phyloP scores from a whole-genome alignment of 208 protist species.

The Trypanosoma vivax region DNA sequence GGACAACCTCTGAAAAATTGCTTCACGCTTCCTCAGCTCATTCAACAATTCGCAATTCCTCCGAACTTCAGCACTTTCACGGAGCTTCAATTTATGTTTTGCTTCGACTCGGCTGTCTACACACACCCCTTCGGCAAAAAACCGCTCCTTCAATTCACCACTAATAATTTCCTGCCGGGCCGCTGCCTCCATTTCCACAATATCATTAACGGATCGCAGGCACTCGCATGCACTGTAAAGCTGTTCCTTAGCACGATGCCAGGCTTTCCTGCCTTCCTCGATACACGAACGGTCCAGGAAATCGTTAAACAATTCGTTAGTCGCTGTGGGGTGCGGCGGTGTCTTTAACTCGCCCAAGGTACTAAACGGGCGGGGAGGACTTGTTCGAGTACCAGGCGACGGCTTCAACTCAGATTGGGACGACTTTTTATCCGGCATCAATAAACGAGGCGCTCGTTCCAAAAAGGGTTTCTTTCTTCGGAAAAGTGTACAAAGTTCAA shows the following conservation, averaged over 20 bases:
- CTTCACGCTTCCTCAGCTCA: slow-evolving; percentile 19
- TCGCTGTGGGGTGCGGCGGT: no score
- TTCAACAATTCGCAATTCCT: not conserved
- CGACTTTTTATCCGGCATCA: no score
- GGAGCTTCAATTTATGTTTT: slow-evolving; percentile 4
- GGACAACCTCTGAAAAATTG: slow-evolving; percentile 11
- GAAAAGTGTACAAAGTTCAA: slow-evolving; percentile 32
- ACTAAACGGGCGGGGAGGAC: no score
- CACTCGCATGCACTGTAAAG: slow-evolving; percentile 18
- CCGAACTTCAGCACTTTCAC: slow-evolving; percentile 6
- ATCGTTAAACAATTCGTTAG: no score
- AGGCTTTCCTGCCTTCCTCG: slow-evolving; percentile 37
- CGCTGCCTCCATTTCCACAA: slow-evolving; percentile 18
- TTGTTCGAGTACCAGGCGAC: no score
- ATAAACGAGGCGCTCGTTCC: no score
- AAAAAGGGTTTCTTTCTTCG: slow-evolving; percentile 49
- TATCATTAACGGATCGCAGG: slow-evolving; percentile 10
- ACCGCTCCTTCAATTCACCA: slow-evolving; percentile 31
- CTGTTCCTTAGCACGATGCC: slow-evolving; percentile 18
- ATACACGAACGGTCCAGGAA: no score
- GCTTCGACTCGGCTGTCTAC: slow-evolving; percentile 38
- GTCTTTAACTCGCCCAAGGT: no score
- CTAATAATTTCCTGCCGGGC: slow-evolving; percentile 30
- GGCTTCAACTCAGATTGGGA: no score
- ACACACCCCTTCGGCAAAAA: slow-evolving; percentile 21